Conservation (phyloP, 225 moss, liverwort and hornwort genomes). For the Sphagnum contortum region DNA sequence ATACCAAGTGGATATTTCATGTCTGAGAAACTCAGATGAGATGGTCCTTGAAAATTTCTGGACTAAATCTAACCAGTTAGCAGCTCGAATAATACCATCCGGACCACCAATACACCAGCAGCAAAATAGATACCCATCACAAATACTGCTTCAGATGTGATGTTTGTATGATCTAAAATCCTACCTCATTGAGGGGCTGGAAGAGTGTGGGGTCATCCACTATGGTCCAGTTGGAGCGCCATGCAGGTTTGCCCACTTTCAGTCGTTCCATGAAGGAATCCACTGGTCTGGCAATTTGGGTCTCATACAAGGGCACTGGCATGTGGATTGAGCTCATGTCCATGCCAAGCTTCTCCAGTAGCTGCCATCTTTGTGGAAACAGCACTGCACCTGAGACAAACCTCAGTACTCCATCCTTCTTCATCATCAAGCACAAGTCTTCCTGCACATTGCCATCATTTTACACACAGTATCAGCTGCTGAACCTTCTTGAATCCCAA, state of each 20-base stretch:
- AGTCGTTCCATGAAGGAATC: conserved; percentile 39
- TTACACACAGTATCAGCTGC: background rate
- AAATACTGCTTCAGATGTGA: no score
- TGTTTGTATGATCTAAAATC: background rate
- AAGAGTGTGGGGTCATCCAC: conserved; percentile 62
- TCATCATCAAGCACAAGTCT: conserved; percentile 58
- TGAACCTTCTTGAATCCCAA: background rate
- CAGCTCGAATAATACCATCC: no score
- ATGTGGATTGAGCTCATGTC: conserved; percentile 55
- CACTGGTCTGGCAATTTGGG: conserved; percentile 38
- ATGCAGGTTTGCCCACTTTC: conserved; percentile 57
- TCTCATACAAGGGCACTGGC: conserved; percentile 65
- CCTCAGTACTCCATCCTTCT: conserved; percentile 35
- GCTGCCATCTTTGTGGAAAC: conserved; percentile 58
- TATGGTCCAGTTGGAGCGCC: conserved; percentile 68
- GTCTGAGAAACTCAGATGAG: no score
- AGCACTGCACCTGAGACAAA: conserved; percentile 65
- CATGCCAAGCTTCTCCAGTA: conserved; percentile 66
- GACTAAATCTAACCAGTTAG: no score
- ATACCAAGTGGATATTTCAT: no score
- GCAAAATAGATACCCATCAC: no score
- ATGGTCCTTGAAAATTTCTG: no score
- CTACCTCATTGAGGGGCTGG: conserved; percentile 61
- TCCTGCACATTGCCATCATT: conserved; percentile 28
- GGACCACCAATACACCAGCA: no score